Conservation (phyloP, 2,329 filamentous ascomycete genomes). For the Myriosclerotinia curreyana region DNA sequence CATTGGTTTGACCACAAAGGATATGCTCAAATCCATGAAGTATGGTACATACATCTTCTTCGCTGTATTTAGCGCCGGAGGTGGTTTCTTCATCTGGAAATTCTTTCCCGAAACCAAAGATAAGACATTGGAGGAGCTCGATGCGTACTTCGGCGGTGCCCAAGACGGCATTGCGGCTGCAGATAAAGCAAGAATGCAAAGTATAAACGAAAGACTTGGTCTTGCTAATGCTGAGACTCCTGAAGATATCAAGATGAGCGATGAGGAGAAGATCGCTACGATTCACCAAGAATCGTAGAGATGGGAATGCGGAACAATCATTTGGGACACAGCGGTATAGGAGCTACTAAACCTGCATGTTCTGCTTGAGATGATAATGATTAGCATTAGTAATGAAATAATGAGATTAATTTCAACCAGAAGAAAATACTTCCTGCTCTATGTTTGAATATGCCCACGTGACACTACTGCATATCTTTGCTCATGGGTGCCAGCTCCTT, state of each 20-base stretch:
- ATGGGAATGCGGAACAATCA: background rate
- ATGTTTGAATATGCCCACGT: no score
- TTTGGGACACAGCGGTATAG: no score
- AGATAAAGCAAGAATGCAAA: conserved; percentile 36
- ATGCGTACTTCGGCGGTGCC: conserved; percentile 43
- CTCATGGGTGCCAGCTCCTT: background rate
- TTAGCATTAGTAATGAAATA: background rate
- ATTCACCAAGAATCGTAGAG: conserved; percentile 12
- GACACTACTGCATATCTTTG: background rate
- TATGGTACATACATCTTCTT: conserved; percentile 59
- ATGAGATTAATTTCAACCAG: background rate
- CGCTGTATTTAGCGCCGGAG: conserved; percentile 46
- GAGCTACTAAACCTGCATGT: background rate
- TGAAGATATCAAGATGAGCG: conserved; percentile 26
- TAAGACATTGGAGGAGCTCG: conserved; percentile 52
- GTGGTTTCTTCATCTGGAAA: conserved; percentile 49
- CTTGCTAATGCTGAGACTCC: conserved; percentile 36
- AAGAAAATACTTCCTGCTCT: background rate
- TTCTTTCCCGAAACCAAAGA: conserved; percentile 55
- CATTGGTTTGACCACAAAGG: conserved; percentile 47
- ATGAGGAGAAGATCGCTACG: conserved; percentile 14
- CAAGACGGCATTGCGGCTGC: conserved; percentile 39
- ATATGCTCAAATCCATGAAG: conserved; percentile 43
- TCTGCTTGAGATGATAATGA: background rate
- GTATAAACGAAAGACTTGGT: conserved; percentile 32